Evolutionary conservation across 2,329 filamentous ascomycete species (phyloP), one percentile per base, ranked within the genome.

Genomic region (Botrytis pseudocinerea): DNA sequence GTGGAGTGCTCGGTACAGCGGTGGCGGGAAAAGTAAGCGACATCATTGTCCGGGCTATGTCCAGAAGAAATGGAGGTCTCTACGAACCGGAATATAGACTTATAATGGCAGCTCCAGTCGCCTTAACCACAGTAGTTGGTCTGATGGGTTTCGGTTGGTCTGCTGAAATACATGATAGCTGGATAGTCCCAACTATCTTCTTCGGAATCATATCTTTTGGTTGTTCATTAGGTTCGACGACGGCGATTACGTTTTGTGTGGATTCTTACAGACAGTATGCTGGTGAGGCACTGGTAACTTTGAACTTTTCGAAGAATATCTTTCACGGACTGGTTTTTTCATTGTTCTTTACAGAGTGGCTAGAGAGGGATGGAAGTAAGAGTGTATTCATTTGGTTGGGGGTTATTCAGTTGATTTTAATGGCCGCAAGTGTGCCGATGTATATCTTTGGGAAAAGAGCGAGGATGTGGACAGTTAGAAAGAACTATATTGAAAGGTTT

Each of bases 131-230:
- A 0, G 89, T 91, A 1, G 89, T 95, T 46, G 96, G 96, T 0
- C 87, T 98, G 25, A 97, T 98, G 90, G 95, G 94, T 2, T 98
- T 96, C 79, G 95, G 95, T n/a, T 98, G 95, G 96, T 94, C 92
- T 16, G 93, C 92, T 0, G 82, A 93, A 75, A 87, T 91, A 73
- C 85, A 86, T 38, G 90, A 98, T 78, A 85, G 87, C 35, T 98
- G 93, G 93, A 97, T 97, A 70, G 93, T 97, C 0, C 96, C 96
- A 0, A 98, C 95, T 0, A 81, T 97, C 6, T 98, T 98, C 83
- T 98, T 98, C 77, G 95, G 95, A 10, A 82, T 98, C 65, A 90
- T 97, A 46, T 96, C 93, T 0, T 98, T 98, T 79, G 96, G 95
- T 1, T 98, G 95, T 83, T 93, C 92, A 4, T 86, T 98, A 2